These are phyloP conservation scores for Hanseniaspora jakobsenii DNA, from an alignment of 805 yeast genomes.

Conservation along the genomic window DNA sequence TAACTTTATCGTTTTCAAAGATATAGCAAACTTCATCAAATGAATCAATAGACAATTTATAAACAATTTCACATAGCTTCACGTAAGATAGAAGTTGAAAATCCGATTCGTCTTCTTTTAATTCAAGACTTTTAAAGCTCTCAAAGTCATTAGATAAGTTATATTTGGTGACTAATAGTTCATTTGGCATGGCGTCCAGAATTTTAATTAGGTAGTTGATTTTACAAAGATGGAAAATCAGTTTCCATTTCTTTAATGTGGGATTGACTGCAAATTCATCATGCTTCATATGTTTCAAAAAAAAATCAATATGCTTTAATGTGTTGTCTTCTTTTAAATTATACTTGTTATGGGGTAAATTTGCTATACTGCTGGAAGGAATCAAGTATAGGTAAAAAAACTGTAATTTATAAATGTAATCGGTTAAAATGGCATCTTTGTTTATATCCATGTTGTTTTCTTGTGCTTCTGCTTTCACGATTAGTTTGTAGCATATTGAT, in stretches of 20 bases:
- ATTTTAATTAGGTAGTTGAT: neutral
- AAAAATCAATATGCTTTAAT: too few species aligned
- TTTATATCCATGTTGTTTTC: too few species aligned
- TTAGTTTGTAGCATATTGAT: neutral
- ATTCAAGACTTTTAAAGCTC: neutral
- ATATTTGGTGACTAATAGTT: too few species aligned
- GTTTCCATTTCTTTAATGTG: neutral
- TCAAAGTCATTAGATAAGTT: too few species aligned
- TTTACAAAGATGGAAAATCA: neutral
- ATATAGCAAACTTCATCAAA: neutral
- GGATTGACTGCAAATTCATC: too few species aligned
- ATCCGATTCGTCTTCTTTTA: neutral
- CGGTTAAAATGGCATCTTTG: too few species aligned
- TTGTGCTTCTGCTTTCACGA: too few species aligned
- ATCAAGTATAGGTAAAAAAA: conserved; percentile 13
- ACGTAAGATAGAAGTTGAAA: too few species aligned
- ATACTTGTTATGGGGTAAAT: too few species aligned
- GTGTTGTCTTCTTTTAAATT: too few species aligned
- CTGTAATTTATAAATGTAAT: conserved; percentile 15
- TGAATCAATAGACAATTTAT: neutral
- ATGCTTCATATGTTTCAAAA: too few species aligned
- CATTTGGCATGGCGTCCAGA: neutral
- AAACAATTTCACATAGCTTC: neutral
- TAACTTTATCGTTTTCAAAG: neutral
- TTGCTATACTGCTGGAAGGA: neutral